Evolutionary conservation across 106 monocot species (phyloP).

Genomic region (Phalaenopsis equestris): DNA sequence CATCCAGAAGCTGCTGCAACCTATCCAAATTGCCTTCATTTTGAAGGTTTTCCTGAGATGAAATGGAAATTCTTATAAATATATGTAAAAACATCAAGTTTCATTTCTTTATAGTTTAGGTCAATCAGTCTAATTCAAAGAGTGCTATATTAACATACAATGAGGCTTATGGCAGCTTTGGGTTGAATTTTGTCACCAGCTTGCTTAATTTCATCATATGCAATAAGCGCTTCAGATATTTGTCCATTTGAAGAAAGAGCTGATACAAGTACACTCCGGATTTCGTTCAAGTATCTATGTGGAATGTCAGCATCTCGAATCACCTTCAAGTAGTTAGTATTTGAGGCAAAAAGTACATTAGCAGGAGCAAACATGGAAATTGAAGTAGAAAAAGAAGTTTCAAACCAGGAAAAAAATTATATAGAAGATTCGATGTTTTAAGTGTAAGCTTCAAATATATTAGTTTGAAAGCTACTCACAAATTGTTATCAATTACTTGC

Average conservation of each 20-base stretch:
- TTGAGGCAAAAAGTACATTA: background rate
- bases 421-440: background rate
- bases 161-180: constrained; percentile 56
- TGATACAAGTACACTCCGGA: constrained; percentile 58
- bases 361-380: background rate
- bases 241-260: constrained; percentile 73
- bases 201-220: constrained; percentile 77
- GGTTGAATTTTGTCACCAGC: constrained; percentile 45
- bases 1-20: constrained; percentile 60
- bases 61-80: background rate
- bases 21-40: constrained; percentile 54
- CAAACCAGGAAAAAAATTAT: background rate
- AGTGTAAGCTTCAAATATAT: background rate
- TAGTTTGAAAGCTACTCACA: background rate
- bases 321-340: constrained; percentile 34
- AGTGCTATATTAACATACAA: constrained; percentile 39
- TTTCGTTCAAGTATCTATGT: constrained; percentile 38
- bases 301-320: constrained; percentile 39
- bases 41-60: constrained; percentile 44
- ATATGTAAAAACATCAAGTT: background rate
- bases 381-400: background rate
- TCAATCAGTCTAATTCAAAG: background rate
- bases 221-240: constrained; percentile 52
- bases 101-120: background rate
- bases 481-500: background rate